These are phyloP conservation scores for Sporothrix mexicana DNA, from an alignment of 2,329 filamentous ascomycete genomes.

Conservation along the genomic window DNA sequence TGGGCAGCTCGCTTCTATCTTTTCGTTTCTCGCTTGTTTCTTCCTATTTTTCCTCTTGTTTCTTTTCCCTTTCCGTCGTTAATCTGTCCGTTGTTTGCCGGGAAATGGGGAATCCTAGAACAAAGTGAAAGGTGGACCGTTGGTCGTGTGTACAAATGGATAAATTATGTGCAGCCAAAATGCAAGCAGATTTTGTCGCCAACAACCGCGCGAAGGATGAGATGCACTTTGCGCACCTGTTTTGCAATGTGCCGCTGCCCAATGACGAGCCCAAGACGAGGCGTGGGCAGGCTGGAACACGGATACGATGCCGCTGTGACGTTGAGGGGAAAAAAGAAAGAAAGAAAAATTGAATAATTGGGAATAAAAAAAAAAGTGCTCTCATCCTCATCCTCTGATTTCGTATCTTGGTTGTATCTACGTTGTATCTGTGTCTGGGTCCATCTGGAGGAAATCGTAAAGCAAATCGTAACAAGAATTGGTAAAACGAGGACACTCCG, in stretches of 20 bases:
- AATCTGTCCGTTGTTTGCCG: neutral
- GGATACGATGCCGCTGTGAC: neutral
- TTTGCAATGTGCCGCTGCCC: slow-evolving; percentile 13
- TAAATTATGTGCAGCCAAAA: slow-evolving; percentile 5
- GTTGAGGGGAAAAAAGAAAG: neutral
- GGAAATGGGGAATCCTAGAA: neutral
- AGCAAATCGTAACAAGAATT: too few relatives aligned
- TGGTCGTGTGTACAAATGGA: slow-evolving; percentile 21
- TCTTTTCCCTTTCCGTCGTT: neutral
- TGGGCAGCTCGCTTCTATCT: neutral
- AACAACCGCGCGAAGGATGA: neutral
- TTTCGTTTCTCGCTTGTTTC: neutral
- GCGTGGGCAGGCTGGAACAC: slow-evolving; percentile 13
- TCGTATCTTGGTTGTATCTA: slow-evolving; percentile 4
- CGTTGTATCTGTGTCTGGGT: neutral
- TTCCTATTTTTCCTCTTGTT: neutral
- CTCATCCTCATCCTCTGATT: neutral
- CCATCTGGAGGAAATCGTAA: too few relatives aligned
- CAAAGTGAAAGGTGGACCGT: neutral
- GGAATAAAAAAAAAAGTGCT: too few relatives aligned
- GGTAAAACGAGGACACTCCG: too few relatives aligned
- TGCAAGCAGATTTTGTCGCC: neutral
- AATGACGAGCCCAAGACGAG: neutral
- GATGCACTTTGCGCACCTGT: neutral
- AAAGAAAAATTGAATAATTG: too few relatives aligned